Conservation (phyloP, 805 yeast species). For the Barnettozyma siamensis region DNA sequence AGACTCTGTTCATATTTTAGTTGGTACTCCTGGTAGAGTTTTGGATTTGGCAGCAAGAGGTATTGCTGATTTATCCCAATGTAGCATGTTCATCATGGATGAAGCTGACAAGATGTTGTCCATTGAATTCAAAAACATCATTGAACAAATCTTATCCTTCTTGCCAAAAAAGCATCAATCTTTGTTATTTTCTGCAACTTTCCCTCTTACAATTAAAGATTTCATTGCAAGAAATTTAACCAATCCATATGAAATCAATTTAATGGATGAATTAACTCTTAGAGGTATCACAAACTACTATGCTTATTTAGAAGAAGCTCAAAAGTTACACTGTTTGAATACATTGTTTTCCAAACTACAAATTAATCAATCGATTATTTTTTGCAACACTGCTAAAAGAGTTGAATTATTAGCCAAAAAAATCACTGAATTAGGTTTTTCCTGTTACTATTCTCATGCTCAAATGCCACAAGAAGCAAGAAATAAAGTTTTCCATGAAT, state of each 20-base stretch:
- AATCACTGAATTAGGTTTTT: conserved; percentile 92
- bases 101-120: conserved; percentile 97
- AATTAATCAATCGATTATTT: conserved; percentile 93
- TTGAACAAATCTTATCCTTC: conserved; percentile 77
- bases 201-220: conserved; percentile 88
- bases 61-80: conserved; percentile 80
- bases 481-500: conserved; percentile 97
- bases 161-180: conserved; percentile 82
- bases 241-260: conserved; percentile 90
- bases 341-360: conserved; percentile 90
- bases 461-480: conserved; percentile 96
- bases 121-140: conserved; percentile 80
- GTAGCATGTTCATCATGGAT: conserved; percentile 91
- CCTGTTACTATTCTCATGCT: conserved; percentile 96
- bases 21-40: conserved; percentile 97
- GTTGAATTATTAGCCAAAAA: conserved; percentile 94
- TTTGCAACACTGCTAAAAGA: conserved; percentile 94
- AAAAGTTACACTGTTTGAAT: conserved; percentile 92
- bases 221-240: conserved; percentile 88
- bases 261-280: conserved; percentile 95
- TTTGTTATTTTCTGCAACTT: conserved; percentile 87
- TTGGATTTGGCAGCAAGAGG: conserved; percentile 87
- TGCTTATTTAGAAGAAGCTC: conserved; percentile 97
- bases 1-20: conserved; percentile 90
- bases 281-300: conserved; percentile 96